Conservation (phyloP, 176 grass and related monocot species). For the Carex myosuroides region DNA sequence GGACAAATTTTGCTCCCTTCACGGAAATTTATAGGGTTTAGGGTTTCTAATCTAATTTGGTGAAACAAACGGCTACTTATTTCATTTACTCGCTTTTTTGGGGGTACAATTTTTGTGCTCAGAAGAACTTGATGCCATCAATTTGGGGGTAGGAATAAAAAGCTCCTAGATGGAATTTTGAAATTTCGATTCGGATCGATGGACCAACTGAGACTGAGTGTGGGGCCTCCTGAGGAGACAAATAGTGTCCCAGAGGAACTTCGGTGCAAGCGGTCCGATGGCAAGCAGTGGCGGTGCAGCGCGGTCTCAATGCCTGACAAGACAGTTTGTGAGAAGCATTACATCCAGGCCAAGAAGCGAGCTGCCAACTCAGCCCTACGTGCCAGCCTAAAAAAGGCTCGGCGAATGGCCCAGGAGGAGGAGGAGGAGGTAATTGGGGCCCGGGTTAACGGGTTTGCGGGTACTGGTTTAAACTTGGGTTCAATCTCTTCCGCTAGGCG, state of each 20-base stretch:
- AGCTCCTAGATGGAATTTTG: neutral
- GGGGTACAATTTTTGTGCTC: neutral
- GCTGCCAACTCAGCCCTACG: constrained; percentile 82
- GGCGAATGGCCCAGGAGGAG: constrained; percentile 17
- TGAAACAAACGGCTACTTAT: neutral
- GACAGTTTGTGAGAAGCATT: constrained; percentile 98
- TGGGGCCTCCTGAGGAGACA: constrained; percentile 26
- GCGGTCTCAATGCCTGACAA: constrained; percentile 88
- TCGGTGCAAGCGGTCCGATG: constrained; percentile 96
- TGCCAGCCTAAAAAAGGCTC: constrained; percentile 59
- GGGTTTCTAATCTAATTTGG: neutral
- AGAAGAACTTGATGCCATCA: neutral
- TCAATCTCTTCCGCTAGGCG: neutral
- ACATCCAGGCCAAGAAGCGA: constrained; percentile 94
- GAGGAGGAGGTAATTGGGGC: constrained; percentile 18
- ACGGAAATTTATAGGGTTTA: neutral
- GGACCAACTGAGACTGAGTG: neutral
- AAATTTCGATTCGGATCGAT: neutral
- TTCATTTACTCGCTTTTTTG: neutral
- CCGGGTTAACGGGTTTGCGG: neutral
- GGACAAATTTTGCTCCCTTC: neutral
- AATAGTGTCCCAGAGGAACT: constrained; percentile 67
- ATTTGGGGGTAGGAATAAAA: neutral
- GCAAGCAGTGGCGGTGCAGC: constrained; percentile 99
- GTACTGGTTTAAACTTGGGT: neutral